A percentile compares a stretch with the other conserved stretches of the same genome.
Conservation (phyloP, 2,329 filamentous ascomycete species). For the Didymella sp. region DNA sequence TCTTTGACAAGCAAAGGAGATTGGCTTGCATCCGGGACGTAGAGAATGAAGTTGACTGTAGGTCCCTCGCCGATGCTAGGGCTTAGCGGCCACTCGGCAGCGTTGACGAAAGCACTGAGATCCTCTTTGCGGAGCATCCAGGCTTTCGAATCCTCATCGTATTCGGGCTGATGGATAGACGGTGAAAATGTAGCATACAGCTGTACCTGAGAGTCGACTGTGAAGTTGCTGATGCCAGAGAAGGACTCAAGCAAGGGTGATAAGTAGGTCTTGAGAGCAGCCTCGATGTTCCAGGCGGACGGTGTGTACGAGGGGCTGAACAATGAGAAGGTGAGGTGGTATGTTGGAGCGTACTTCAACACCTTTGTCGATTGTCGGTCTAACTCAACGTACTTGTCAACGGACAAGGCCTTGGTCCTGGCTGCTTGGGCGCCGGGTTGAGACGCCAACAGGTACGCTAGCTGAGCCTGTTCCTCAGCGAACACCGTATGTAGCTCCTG, state of each 20-base stretch:
- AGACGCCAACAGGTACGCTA: slow-evolving; percentile 58
- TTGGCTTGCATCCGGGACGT: slow-evolving; percentile 74
- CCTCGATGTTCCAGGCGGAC: slow-evolving; percentile 89
- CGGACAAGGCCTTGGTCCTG: slow-evolving; percentile 61
- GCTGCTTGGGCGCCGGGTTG: slow-evolving; percentile 51
- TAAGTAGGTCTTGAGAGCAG: slow-evolving; percentile 81
- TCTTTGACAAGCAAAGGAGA: slow-evolving; percentile 67
- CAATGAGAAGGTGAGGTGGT: slow-evolving; percentile 93
- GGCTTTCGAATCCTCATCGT: slow-evolving; percentile 61
- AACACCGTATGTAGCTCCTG: slow-evolving; percentile 79
- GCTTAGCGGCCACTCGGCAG: slow-evolving; percentile 94
- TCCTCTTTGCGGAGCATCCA: slow-evolving; percentile 82
- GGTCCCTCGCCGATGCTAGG: slow-evolving; percentile 92
- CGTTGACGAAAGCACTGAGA: slow-evolving; percentile 93
- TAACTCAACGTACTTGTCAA: slow-evolving; percentile 60
- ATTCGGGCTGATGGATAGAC: slow-evolving; percentile 65
- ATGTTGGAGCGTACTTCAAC: slow-evolving; percentile 89
- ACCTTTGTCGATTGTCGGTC: slow-evolving; percentile 77
- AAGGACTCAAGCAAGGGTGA: slow-evolving; percentile 80
- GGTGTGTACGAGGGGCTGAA: slow-evolving; percentile 82
- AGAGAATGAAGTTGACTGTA: slow-evolving; percentile 95
- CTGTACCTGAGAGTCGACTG: slow-evolving; percentile 94
- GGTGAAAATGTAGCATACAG: slow-evolving; percentile 78
- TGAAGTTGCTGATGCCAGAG: slow-evolving; percentile 88
- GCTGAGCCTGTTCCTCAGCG: slow-evolving; percentile 84